phyloP scores from a whole-genome alignment of 2,329 filamentous ascomycete species.

The Pestalotiopsis sp. region DNA sequence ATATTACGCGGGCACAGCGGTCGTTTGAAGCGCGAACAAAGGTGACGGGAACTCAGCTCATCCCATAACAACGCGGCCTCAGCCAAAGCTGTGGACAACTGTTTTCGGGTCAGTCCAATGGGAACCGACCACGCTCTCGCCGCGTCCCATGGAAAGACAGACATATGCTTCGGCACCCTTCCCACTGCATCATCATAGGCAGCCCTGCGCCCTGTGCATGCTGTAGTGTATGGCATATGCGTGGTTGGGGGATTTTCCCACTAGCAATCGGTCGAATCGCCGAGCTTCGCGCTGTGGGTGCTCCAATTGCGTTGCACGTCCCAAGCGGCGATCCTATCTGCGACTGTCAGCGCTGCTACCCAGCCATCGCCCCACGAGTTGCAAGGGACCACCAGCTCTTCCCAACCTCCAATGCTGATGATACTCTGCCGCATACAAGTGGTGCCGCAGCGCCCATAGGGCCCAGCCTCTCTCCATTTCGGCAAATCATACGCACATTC shows the following conservation, averaged over 20 bases:
- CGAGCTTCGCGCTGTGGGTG: background rate
- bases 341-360: slow-evolving; percentile 11
- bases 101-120: slow-evolving; percentile 9
- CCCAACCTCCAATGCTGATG: slow-evolving; percentile 4
- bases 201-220: slow-evolving; percentile 8
- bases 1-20: background rate
- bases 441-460: background rate
- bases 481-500: background rate
- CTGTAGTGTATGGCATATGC: background rate
- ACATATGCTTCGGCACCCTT: slow-evolving; percentile 9
- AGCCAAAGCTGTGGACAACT: slow-evolving; percentile 8
- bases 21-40: background rate
- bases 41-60: background rate
- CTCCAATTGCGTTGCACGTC: slow-evolving; percentile 14
- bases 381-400: background rate
- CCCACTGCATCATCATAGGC: background rate
- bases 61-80: slow-evolving; percentile 7
- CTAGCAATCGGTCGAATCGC: slow-evolving; percentile 1
- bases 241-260: background rate
- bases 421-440: background rate
- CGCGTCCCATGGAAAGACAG: slow-evolving; percentile 11
- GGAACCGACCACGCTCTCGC: slow-evolving; percentile 13
- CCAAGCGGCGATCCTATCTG: background rate
- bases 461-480: background rate
- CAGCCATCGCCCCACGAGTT: slow-evolving; percentile 10